Evolutionary conservation across 257 asterid species (phyloP).

Genomic region (Capsicum baccatum): DNA sequence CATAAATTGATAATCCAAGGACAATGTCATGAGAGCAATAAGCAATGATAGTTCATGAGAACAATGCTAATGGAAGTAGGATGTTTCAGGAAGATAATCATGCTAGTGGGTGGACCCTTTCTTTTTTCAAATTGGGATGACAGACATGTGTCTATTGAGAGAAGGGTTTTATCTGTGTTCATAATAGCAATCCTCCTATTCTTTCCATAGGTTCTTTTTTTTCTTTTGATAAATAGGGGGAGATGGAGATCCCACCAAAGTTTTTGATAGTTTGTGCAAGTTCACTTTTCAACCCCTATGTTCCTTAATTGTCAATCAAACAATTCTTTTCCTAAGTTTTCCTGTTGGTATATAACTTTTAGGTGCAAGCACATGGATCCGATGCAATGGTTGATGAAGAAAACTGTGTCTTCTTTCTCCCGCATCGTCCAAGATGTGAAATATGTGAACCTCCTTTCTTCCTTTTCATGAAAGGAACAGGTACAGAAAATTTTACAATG

Average conservation of each 20-base stretch:
- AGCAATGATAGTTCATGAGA: background rate
- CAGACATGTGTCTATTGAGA: background rate
- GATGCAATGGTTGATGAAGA: constrained; percentile 99
- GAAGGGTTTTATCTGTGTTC: background rate
- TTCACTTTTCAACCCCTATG: constrained; percentile 9
- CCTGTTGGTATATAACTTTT: constrained; percentile 27
- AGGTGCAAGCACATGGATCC: constrained; percentile 98
- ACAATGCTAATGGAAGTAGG: background rate
- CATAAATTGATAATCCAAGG: background rate
- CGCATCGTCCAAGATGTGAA: constrained; percentile 87
- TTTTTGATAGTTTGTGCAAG: background rate
- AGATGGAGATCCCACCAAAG: background rate
- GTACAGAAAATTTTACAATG: constrained; percentile 33
- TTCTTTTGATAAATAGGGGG: background rate
- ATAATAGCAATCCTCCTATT: background rate
- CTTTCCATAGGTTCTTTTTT: background rate
- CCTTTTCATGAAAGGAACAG: constrained; percentile 99
- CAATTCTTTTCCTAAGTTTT: constrained; percentile 26
- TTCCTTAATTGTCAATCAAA: background rate
- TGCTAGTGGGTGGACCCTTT: background rate
- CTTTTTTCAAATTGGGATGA: background rate
- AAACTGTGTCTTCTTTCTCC: constrained; percentile 89
- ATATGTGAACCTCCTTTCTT: constrained; percentile 84
- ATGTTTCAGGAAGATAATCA: background rate
- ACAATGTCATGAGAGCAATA: background rate